Base-by-base conservation (phyloP, 768 basidiomycete genomes). In the Boletus pseudo-olivaceus region DNA sequence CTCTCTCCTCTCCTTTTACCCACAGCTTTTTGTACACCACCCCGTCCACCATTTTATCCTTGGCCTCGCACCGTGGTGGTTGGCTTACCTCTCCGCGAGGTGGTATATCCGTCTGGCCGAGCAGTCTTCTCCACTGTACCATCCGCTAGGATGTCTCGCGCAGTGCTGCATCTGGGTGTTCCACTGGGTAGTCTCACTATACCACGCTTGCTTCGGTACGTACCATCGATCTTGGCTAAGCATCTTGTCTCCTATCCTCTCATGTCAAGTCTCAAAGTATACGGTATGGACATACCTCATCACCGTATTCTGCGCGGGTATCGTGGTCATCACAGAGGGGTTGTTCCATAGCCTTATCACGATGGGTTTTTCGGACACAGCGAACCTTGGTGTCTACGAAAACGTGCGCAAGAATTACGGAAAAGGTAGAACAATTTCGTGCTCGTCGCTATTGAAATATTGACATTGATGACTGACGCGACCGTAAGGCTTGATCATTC, bases 101-200 rank as follows among this genome's bases (percentile, higher is more conserved):
- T 56, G 54, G 55, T 67, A 66, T 15, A 47, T 67, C 39, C 63
- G 53, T 23, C 51, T 66, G 17, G 54, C 63, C 0, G 58, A 65
- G 23, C 23, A 11, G 14, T 62, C 63, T 14, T 65, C 66, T 17
- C 33, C 61, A 6, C 14, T 65, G 33, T 63, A 67, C 15, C 66
- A 67, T 50, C 63, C 65, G 0, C 19, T 63, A 0, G 65, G 65
- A 32, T 67, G 65, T 46, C 57, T 66, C 10, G n/a, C 55, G 0
- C 66, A 67, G 38, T 67, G 63, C 32, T 60, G 48, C 23, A 34
- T 61, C 17, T 67, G 65, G 65, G 63, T 62, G 9, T 54, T 67
- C 27, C 65, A 66, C 27, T 67, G 60, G 63, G 49, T 54, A 4
- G 42, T 62, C 37, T 53, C 57, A 0, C 27, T 59, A 0, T 66